A percentile compares a stretch with the other conserved stretches of the same genome.
Evolutionary conservation across 1,139 yeast species (phyloP).

Genomic region (Saccharomyces pastorianus): DNA sequence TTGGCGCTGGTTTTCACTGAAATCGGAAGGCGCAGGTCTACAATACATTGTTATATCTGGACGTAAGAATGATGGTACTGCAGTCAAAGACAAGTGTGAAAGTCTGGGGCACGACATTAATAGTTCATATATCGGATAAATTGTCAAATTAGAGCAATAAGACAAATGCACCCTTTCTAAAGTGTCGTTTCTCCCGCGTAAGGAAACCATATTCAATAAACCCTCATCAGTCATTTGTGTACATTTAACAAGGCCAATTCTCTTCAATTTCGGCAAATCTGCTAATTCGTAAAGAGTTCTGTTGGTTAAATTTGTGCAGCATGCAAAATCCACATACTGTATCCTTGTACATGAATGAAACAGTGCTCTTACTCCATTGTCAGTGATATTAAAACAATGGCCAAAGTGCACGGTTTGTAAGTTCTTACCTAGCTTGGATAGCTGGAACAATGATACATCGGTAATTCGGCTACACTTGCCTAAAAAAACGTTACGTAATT

Average conservation of each 20-base stretch:
- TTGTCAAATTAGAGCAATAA: constrained; percentile 74
- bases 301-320: constrained; percentile 86
- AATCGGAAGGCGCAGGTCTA: constrained; percentile 92
- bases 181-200: constrained; percentile 64
- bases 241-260: constrained; percentile 93
- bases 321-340: constrained; percentile 90
- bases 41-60: constrained; percentile 81
- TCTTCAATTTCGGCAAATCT: constrained; percentile 66
- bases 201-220: constrained; percentile 63
- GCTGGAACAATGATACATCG: constrained; percentile 67
- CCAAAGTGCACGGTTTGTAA: constrained; percentile 89
- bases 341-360: constrained; percentile 76
- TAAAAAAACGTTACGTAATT: constrained; percentile 75
- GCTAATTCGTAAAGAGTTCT: constrained; percentile 73
- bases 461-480: constrained; percentile 87
- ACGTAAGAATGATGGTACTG: constrained; percentile 79
- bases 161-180: constrained; percentile 89
- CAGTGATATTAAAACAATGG: constrained; percentile 87
- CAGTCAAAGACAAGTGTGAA: constrained; percentile 84
- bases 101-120: constrained; percentile 76
- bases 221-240: constrained; percentile 83
- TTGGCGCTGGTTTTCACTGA: constrained; percentile 76
- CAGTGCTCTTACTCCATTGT: constrained; percentile 69
- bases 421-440: constrained; percentile 68
- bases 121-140: constrained; percentile 62